Percentiles rank a stretch among this genome's conserved stretches.
phyloP scores from a whole-genome alignment of 208 protist species.

The Vickermania ingenoplastis region DNA sequence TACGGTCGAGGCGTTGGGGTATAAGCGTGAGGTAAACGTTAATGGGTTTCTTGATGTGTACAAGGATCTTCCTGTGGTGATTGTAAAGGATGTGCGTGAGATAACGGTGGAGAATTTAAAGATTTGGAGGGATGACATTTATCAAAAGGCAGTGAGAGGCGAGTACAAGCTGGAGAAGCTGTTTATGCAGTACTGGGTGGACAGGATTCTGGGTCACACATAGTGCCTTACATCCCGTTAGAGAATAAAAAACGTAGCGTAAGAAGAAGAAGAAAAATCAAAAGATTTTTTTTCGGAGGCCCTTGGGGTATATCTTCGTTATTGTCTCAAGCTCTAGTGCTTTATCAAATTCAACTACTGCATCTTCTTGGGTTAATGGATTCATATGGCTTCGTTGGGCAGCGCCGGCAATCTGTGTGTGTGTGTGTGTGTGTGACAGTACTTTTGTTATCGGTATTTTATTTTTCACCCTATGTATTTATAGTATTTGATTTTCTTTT shows the following conservation, averaged over 20 bases:
- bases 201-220: background rate
- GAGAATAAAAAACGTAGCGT: no score
- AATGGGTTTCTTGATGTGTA: background rate
- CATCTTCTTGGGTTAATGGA: no score
- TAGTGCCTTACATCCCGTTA: no score
- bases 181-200: background rate
- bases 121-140: background rate
- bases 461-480: no score
- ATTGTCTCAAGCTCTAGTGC: background rate
- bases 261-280: background rate
- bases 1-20: background rate
- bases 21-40: background rate
- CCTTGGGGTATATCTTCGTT: background rate
- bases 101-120: background rate
- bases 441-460: no score
- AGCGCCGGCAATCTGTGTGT: no score
- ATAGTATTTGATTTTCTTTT: no score
- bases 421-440: no score
- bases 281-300: background rate
- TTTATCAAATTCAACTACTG: no score
- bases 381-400: no score
- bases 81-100: background rate
- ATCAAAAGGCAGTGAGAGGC: background rate
- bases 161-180: background rate
- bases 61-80: background rate